Evolutionary conservation across 148 eudicot genomes (phyloP).

Genomic region (Cornus kousa): DNA sequence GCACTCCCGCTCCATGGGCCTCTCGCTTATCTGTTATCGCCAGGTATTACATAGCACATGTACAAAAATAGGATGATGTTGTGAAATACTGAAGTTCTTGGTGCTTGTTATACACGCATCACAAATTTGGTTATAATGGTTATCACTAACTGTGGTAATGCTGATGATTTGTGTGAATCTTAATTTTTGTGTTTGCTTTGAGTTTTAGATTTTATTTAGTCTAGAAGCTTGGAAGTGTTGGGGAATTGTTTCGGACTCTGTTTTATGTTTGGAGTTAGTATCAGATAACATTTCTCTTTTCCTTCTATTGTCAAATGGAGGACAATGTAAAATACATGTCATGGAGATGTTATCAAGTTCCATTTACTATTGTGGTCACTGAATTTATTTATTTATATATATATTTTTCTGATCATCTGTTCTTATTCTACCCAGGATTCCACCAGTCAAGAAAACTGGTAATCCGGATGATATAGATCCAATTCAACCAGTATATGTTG

Average conservation of each 20-base stretch:
- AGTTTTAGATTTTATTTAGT: too few species aligned
- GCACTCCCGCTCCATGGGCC: conserved; percentile 96
- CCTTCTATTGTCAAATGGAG: too few species aligned
- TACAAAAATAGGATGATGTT: too few species aligned
- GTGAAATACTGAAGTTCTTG: too few species aligned
- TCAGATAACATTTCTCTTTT: not conserved
- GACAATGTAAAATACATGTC: not conserved
- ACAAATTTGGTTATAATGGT: too few species aligned
- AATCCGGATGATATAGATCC: conserved; percentile 49
- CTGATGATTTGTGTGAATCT: too few species aligned
- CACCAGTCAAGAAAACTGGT: conserved; percentile 59
- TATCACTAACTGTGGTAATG: too few species aligned
- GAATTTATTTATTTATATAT: not conserved
- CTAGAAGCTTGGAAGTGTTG: too few species aligned
- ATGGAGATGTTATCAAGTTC: not conserved
- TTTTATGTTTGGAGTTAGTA: too few species aligned
- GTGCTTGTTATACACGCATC: too few species aligned
- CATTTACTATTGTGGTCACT: conserved; percentile 10
- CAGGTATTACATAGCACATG: conserved; percentile 33
- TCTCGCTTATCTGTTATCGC: conserved; percentile 82
- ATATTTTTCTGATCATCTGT: not conserved
- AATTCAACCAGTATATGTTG: conserved; percentile 74
- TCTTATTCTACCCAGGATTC: conserved; percentile 42
- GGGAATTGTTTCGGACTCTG: too few species aligned
- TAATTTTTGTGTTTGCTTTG: too few species aligned